Evolutionary conservation across 495 filamentous ascomycete species (phyloP).

Genomic region (Penicillium salamii): DNA sequence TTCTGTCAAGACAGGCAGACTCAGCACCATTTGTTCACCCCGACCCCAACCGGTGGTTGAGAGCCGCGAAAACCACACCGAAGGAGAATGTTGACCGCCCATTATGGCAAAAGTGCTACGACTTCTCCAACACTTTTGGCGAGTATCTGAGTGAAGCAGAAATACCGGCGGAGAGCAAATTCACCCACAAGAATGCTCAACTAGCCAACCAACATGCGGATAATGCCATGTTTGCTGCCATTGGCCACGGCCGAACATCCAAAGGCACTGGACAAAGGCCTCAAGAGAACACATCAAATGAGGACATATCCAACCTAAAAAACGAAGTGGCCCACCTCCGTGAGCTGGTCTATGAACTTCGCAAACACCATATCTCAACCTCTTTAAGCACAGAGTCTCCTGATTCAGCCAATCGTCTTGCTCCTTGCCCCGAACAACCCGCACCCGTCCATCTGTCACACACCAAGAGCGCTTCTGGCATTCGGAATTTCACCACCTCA

Average conservation of each 20-base stretch:
- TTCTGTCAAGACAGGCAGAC: slow-evolving; percentile 27
- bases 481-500: neutral
- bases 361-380: slow-evolving; percentile 19
- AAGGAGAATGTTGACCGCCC: slow-evolving; percentile 15
- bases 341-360: slow-evolving; percentile 32
- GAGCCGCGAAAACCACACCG: slow-evolving; percentile 18
- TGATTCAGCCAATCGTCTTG: neutral
- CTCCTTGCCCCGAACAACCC: neutral
- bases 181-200: slow-evolving; percentile 17
- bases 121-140: slow-evolving; percentile 29
- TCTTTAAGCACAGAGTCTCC: slow-evolving; percentile 11
- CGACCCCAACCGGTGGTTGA: slow-evolving; percentile 25
- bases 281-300: slow-evolving; percentile 4
- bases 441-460: neutral
- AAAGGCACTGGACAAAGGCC: neutral
- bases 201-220: slow-evolving; percentile 27
- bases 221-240: slow-evolving; percentile 22
- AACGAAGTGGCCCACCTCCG: slow-evolving; percentile 35
- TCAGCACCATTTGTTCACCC: slow-evolving; percentile 24
- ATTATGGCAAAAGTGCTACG: slow-evolving; percentile 36
- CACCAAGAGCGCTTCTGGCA: neutral
- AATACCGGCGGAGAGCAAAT: slow-evolving; percentile 10
- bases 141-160: slow-evolving; percentile 25
- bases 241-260: slow-evolving; percentile 8
- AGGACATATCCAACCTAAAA: slow-evolving; percentile 30